A percentile compares a stretch with the other conserved stretches of the same genome.
Conservation (phyloP, 306 rosid genomes). For the Acmispon strigosus region DNA sequence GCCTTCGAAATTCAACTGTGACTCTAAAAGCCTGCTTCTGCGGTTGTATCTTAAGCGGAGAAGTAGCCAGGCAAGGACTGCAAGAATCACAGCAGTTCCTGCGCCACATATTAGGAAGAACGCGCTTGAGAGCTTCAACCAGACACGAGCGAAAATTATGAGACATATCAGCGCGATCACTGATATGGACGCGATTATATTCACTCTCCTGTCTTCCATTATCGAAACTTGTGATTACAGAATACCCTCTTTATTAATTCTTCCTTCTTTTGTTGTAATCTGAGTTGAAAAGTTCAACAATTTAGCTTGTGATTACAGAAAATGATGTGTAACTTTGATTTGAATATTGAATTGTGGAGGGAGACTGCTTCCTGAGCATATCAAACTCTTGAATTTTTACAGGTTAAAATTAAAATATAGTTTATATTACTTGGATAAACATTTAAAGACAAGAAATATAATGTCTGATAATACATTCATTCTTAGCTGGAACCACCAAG, state of each 20-base stretch:
- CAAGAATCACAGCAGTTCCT: constrained; percentile 39
- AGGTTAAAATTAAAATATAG: no score
- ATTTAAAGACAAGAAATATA: no score
- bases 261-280: neutral
- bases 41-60: constrained; percentile 34
- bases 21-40: constrained; percentile 43
- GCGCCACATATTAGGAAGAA: constrained; percentile 72
- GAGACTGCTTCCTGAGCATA: no score
- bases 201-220: constrained; percentile 61
- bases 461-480: no score
- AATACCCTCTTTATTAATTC: neutral
- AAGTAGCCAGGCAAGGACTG: constrained; percentile 34
- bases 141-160: constrained; percentile 37
- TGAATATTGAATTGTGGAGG: neutral
- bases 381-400: no score
- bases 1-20: constrained; percentile 45
- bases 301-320: neutral
- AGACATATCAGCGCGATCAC: constrained; percentile 33
- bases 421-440: no score
- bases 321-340: neutral
- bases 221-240: constrained; percentile 24
- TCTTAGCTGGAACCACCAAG: no score
- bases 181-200: constrained; percentile 29
- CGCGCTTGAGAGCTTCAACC: constrained; percentile 32
- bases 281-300: neutral